Conservation (phyloP, 768 basidiomycete genomes). For the Lentinula raphanica region DNA sequence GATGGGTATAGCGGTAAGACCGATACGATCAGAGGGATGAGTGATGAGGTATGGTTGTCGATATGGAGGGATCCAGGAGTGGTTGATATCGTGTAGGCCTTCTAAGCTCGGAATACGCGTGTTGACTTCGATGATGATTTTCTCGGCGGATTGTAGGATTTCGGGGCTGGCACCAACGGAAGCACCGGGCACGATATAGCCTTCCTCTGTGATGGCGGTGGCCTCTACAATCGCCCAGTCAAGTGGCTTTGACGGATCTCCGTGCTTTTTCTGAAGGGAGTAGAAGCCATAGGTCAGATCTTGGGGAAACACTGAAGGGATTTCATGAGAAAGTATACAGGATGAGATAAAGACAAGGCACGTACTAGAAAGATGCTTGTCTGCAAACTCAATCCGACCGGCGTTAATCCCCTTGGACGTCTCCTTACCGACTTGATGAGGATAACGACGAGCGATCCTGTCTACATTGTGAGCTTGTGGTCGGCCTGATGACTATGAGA, state of each 20-base stretch:
- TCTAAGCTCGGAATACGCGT: slow-evolving; percentile 41
- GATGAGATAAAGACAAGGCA: neutral
- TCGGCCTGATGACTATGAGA: neutral
- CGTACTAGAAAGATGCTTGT: slow-evolving; percentile 46
- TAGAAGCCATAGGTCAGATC: slow-evolving; percentile 46
- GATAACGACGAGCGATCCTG: slow-evolving; percentile 39
- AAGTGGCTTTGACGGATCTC: slow-evolving; percentile 37
- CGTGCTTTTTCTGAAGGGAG: slow-evolving; percentile 36
- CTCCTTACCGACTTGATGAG: slow-evolving; percentile 47
- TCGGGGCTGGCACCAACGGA: slow-evolving; percentile 45
- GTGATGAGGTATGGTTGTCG: slow-evolving; percentile 39
- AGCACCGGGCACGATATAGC: slow-evolving; percentile 41
- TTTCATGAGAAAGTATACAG: neutral
- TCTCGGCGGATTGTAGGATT: slow-evolving; percentile 42
- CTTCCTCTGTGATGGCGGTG: slow-evolving; percentile 44
- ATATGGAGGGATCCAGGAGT: slow-evolving; percentile 36
- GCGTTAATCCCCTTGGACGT: slow-evolving; percentile 44
- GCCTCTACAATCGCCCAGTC: slow-evolving; percentile 49
- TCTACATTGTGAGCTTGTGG: neutral
- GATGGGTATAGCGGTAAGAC: slow-evolving; percentile 38
- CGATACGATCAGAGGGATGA: slow-evolving; percentile 41
- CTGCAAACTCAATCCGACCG: slow-evolving; percentile 41
- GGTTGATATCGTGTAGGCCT: slow-evolving; percentile 45
- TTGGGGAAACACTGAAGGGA: slow-evolving; percentile 41
- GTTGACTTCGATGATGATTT: slow-evolving; percentile 47